Evolutionary conservation across 257 asterid genomes (phyloP), one percentile per base, ranked within the genome.

Genomic region (Leptodermis oblonga): DNA sequence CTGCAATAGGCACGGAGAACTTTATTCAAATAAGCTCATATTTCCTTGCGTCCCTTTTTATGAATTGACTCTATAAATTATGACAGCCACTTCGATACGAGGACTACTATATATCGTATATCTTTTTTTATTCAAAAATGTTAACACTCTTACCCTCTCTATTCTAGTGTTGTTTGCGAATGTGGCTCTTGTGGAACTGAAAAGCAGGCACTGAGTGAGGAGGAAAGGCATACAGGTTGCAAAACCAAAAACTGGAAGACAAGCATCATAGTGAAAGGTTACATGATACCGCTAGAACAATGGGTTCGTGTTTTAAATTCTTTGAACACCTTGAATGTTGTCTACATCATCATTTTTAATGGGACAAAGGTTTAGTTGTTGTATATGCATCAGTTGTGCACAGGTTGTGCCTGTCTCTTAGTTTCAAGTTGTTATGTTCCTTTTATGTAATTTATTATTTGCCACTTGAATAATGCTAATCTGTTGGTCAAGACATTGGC

Each of bases 191-290:
- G 99, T 78, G 97, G 98, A 83, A 79, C 82, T 62, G 90, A 91
- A 73, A 94, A 91, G 82, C 93, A 81, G 86, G 85, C 96, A 70
- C 95, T 94, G 65, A 91, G 92, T 76, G 96, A 89, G 74, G 91
- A 98, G 99, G 97, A 85, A 78, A 81, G 95, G 66, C 99, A 94
- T 81, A 92, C 97, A 9, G 99, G 98, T 55, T 86, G 88, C 61
- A 91, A 71, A 83, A 73, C 79, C 18, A 94, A 87, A 80, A 88
- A 91, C 80, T 94, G 99, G 99, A 94, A 84, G 83, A 77, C 95
- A 52, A 91, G 97, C 84, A 90, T 94, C 74, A 83, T 79, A 81
- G 96, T 94, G 77, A 94, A 91, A 77, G 92, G 89, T 70, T 86
- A 97, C 78, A 74, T 85, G 82, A 60, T 85, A 62, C 92, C 93